Evolutionary conservation across 441 rosid genomes (phyloP).

Genomic region (Adansonia gregorii): DNA sequence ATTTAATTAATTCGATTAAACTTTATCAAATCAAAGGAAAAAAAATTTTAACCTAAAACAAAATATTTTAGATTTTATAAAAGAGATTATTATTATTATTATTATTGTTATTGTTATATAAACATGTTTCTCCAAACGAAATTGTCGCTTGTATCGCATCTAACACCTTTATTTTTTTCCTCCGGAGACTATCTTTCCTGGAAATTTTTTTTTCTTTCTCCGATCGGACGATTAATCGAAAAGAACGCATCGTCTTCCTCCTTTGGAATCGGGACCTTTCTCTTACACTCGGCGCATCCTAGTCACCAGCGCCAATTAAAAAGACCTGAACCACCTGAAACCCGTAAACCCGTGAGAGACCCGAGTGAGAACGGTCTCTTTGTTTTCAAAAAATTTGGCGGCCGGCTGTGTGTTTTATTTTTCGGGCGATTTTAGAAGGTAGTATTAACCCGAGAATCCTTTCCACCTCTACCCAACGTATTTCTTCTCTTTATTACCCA

Average conservation of each 20-base stretch:
- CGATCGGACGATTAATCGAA: conserved; percentile 65
- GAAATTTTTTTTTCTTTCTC: conserved; percentile 28
- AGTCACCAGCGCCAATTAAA: conserved; percentile 33
- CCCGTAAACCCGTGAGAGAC: conserved; percentile 20
- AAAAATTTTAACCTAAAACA: too few species aligned
- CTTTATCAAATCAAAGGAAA: too few species aligned
- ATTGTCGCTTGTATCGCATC: conserved; percentile 13
- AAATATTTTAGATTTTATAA: too few species aligned
- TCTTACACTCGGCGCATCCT: conserved; percentile 36
- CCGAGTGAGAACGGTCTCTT: conserved; percentile 27
- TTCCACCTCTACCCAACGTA: conserved; percentile 25
- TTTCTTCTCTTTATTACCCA: conserved; percentile 24
- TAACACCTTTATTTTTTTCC: conserved; percentile 19
- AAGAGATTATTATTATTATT: too few species aligned
- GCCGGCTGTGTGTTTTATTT: conserved; percentile 41
- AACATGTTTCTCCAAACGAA: conserved; percentile 27
- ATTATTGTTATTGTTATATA: conserved; percentile 28
- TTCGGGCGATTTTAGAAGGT: conserved; percentile 50
- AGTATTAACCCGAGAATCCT: conserved; percentile 50
- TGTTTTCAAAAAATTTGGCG: conserved; percentile 27
- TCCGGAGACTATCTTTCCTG: conserved; percentile 29
- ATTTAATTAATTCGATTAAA: too few species aligned
- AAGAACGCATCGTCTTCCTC: conserved; percentile 47
- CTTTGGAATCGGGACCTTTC: conserved; percentile 39
- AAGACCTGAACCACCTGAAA: conserved; percentile 27